Base-by-base conservation (phyloP, 495 filamentous ascomycete genomes). In the Lasiosphaeris hirsuta region DNA sequence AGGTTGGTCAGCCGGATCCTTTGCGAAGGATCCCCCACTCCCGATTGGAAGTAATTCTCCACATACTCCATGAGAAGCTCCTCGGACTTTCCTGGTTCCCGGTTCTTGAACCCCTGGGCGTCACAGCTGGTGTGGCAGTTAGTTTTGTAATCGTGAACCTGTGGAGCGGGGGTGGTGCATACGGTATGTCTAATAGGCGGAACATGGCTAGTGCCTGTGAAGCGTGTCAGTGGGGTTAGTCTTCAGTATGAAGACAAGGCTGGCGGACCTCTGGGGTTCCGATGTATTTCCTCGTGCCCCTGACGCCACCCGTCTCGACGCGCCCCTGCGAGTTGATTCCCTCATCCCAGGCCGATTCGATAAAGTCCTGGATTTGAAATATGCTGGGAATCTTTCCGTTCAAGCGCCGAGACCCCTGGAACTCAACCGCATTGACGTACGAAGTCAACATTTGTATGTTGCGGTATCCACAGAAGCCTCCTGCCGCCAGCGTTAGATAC, bases 401-500 rank as follows among this genome's bases (percentile, higher is more conserved):
- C 51, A 96, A 88, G 11, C 75, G 67, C 19, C 86, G 77, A 59
- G 79, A 69, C 4, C 88, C 89, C 13, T 76, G 72, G 19, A 75
- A 73, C 40, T 75, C 66, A 7, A 84, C 71, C 34, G 79, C 78
- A 47, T 82, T 79, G 36, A 97, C 81, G 67, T 89, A 93, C 3
- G 92, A 92, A 14, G 86, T 75, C 56, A 96, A 66, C 90, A 96
- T 96, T 64, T 98, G 94, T 40, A 97, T 96, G 69, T 96, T 98
- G 9, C 94, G 81, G 65, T 97, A 98, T n/a, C 94, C 94, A 72
- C 94, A 98, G 72, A 97, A 98, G 1, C 90, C 90, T 36, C 92
- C 88, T 77, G 35, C 18, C 9, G 7, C 23, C 49, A 19, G 17
- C 3, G 17, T 51, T n/a, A 62, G 23, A 17, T 0, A 3, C 4